Evolutionary conservation across 202 grass and related monocot genomes (phyloP), one percentile per base, ranked within the genome.

Genomic region (Alloteropsis angusta): DNA sequence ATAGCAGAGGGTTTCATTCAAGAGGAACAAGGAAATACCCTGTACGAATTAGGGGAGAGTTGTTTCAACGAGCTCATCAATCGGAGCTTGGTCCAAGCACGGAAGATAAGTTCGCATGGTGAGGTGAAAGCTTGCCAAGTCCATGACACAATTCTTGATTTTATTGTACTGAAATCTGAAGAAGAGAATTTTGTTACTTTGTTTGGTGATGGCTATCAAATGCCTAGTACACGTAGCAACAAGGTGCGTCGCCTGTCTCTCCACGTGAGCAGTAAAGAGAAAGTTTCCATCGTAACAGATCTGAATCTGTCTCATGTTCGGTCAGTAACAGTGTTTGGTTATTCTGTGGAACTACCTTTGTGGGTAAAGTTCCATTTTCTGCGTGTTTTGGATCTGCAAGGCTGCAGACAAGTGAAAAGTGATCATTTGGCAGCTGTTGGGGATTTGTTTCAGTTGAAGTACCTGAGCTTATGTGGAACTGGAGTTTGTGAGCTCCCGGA

Each of bases 61-160:
- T 77, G 57, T 47, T 77, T 64, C 38, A 77, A 77, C 7, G 74
- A 77, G 56, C 44, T 77, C 17, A 77, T 77, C 4, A 77, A 77
- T 64, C 45, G 74, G 36, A 62, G 56, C 28, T 21, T 77, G 44
- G 26, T 77, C 15, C 36, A 77, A 18, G 32, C n/a, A 25, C 1
- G n/a, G 4, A 0, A 11, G 8, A 48, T 47, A 38, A 47, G 47
- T n/a, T 9, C 10, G 9, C 17, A 45, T 5, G 28, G 28, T 30
- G 42, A 77, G 38, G 44, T 77, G 3, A 41, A 5, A 26, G 1
- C 2, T 17, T 77, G 74, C 14, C 17, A 14, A 11, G 32, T 77
- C 13, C 74, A 77, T 21, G 50, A 60, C 23, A 64, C 39, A 38
- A 64, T 77, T 42, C 74, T 59, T 45, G 52, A 77, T 59, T 45